phyloP scores from a whole-genome alignment of 140 eudicot genomes.

The Erigeron philadelphicus region DNA sequence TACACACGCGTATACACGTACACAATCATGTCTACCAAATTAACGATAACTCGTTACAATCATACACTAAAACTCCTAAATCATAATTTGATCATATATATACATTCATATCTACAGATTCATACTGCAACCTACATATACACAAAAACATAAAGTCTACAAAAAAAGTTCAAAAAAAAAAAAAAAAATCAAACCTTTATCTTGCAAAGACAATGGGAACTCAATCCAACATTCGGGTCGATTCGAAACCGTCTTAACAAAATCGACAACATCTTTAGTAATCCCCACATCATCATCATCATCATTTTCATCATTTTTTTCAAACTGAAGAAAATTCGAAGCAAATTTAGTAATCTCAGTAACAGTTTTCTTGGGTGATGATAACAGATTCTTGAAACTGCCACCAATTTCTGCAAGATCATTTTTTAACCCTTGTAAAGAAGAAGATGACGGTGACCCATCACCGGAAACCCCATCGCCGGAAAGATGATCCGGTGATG shows the following conservation, averaged over 20 bases:
- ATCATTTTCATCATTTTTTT: constrained; percentile 18
- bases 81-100: neutral
- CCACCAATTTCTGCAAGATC: constrained; percentile 65
- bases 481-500: neutral
- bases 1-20: too few species aligned
- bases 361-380: constrained; percentile 47
- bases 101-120: too few species aligned
- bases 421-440: constrained; percentile 50
- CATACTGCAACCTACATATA: neutral
- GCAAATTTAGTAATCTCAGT: constrained; percentile 43
- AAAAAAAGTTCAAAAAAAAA: neutral
- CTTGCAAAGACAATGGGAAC: constrained; percentile 47
- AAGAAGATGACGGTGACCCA: constrained; percentile 8
- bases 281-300: constrained; percentile 36
- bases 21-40: neutral
- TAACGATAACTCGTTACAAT: neutral
- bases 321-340: constrained; percentile 38
- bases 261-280: constrained; percentile 43
- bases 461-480: constrained; percentile 16
- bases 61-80: neutral
- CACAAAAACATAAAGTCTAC: neutral
- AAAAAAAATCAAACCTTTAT: constrained; percentile 29
- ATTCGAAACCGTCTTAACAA: constrained; percentile 37
- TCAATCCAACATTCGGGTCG: constrained; percentile 59
- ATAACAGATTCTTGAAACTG: constrained; percentile 42